Conservation (phyloP, 306 rosid genomes). For the Sesbania bispinosa region DNA sequence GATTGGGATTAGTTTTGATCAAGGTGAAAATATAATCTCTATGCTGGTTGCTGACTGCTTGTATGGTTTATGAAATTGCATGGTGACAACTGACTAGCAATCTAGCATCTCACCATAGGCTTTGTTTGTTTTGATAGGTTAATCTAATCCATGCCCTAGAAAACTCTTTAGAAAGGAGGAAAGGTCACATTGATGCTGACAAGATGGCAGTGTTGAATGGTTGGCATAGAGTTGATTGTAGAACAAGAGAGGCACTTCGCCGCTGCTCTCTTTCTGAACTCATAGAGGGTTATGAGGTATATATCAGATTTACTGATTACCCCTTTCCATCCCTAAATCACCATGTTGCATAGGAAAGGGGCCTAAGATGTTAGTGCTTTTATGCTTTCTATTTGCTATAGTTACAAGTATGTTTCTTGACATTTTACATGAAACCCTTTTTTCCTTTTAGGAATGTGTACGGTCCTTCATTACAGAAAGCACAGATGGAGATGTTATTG, state of each 20-base stretch:
- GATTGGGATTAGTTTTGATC: not conserved
- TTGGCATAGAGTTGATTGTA: slow-evolving; percentile 59
- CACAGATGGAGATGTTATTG: slow-evolving; percentile 48
- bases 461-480: slow-evolving; percentile 49
- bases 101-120: slow-evolving; percentile 14
- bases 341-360: not conserved
- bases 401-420: not conserved
- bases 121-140: slow-evolving; percentile 49
- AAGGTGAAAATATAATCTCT: not conserved
- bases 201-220: slow-evolving; percentile 40
- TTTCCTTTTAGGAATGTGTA: slow-evolving; percentile 52
- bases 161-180: slow-evolving; percentile 46
- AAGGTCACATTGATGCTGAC: slow-evolving; percentile 57
- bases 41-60: not conserved
- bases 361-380: not conserved
- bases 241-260: slow-evolving; percentile 91
- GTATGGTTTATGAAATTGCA: not conserved
- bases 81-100: slow-evolving; percentile 1
- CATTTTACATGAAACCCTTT: not conserved
- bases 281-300: slow-evolving; percentile 79
- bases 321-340: not conserved
- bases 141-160: slow-evolving; percentile 54
- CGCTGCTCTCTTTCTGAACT: slow-evolving; percentile 73
- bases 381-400: slow-evolving; percentile 3
- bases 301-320: not conserved